Evolutionary conservation across 352 stramenopile species (phyloP).

Genomic region (Thraustotheca clavata): DNA sequence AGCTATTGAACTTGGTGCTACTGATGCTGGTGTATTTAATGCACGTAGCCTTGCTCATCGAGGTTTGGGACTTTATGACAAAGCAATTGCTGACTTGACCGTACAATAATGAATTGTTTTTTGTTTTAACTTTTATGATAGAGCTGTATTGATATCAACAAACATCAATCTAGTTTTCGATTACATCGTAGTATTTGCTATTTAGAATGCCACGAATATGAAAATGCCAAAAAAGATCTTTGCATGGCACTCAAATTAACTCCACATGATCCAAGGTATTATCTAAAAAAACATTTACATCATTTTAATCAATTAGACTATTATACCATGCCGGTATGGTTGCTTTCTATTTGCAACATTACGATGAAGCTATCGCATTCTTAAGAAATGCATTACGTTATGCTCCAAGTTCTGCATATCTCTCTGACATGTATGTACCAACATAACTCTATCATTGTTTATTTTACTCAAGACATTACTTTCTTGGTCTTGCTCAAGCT

Average conservation of each 20-base stretch:
- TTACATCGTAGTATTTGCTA: slow-evolving; percentile 57
- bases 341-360: slow-evolving; percentile 44
- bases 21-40: slow-evolving; percentile 41
- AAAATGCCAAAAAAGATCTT: neutral
- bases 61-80: slow-evolving; percentile 47
- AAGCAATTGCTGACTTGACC: slow-evolving; percentile 44
- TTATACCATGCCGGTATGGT: slow-evolving; percentile 59
- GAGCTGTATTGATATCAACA: slow-evolving; percentile 9
- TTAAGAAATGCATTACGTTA: slow-evolving; percentile 34
- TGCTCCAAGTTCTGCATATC: slow-evolving; percentile 25
- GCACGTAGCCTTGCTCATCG: slow-evolving; percentile 44
- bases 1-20: neutral
- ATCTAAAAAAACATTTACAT: neutral
- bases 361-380: slow-evolving; percentile 38
- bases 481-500: slow-evolving; percentile 51
- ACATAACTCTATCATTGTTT: neutral
- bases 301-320: slow-evolving; percentile 27
- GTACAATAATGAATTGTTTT: slow-evolving; percentile 25
- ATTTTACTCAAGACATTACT: slow-evolving; percentile 43
- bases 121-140: neutral
- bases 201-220: slow-evolving; percentile 33
- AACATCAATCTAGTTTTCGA: slow-evolving; percentile 31
- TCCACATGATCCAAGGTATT: slow-evolving; percentile 3
- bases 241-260: neutral
- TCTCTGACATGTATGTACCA: slow-evolving; percentile 49